These are phyloP conservation scores for Sphagnum tenellum DNA, from an alignment of 225 moss, liverwort and hornwort species.

Conservation along the genomic window DNA sequence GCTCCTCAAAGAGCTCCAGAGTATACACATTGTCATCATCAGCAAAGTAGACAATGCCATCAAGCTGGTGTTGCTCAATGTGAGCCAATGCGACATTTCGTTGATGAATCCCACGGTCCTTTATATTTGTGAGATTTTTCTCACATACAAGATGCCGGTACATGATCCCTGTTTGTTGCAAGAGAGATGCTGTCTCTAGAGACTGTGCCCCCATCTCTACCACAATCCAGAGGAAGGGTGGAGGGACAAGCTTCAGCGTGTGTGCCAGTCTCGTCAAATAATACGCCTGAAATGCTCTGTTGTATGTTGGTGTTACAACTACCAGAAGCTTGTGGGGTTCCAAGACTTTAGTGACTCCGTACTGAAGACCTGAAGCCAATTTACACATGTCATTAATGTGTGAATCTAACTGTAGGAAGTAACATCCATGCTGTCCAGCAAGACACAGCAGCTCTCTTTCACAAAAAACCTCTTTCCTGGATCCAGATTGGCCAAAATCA, in stretches of 20 bases:
- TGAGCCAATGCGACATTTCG: constrained; percentile 78
- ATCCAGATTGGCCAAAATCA: too few species aligned
- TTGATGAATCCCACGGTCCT: constrained; percentile 64
- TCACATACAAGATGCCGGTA: constrained; percentile 86
- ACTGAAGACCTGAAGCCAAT: neutral
- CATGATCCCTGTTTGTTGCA: constrained; percentile 90
- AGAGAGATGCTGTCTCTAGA: constrained; percentile 58
- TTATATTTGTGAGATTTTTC: constrained; percentile 45
- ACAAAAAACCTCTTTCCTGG: too few species aligned
- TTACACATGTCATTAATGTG: too few species aligned
- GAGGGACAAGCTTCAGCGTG: constrained; percentile 77
- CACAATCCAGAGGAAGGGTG: constrained; percentile 87
- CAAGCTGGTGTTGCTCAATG: constrained; percentile 81
- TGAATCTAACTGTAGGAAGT: too few species aligned
- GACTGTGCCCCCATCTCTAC: constrained; percentile 73
- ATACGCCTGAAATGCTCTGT: constrained; percentile 71
- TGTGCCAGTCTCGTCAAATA: constrained; percentile 87
- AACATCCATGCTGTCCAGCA: too few species aligned
- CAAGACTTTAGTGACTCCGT: neutral
- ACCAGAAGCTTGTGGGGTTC: constrained; percentile 67
- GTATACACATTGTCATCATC: constrained; percentile 92
- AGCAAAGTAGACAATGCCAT: constrained; percentile 91
- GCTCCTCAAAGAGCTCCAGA: constrained; percentile 76
- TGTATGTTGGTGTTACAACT: constrained; percentile 80
- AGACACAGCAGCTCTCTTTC: too few species aligned